Evolutionary conservation across 2,329 filamentous ascomycete species (phyloP), one percentile per base, ranked within the genome.

Genomic region (Verticillium zaregamsianum): DNA sequence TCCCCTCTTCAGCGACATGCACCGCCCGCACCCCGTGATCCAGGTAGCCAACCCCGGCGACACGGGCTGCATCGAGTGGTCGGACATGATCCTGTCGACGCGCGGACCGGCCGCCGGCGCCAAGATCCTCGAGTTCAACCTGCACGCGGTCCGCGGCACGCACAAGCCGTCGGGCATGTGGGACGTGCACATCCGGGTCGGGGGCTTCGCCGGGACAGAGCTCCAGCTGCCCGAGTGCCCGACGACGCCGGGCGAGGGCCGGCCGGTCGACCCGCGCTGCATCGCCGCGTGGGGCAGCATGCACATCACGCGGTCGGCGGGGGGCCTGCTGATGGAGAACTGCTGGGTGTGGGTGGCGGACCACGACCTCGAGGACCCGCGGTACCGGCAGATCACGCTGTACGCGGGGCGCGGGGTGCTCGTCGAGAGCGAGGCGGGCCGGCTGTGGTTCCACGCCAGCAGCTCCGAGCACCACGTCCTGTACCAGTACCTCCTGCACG

Each of bases 161-260:
- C 69, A 69, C 14, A 81, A 67, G 59, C 79, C 81, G 15, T 77
- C 77, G 8, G 86, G 85, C 5, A 81, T 90, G 74, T 94, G 90
- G 90, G 91, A 93, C 70, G 85, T 90, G 12, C 90, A 94, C 74
- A 85, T 90, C 70, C 87, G 91, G 66, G 83, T 93, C 58, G 90
- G 90, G 65, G 91, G 90, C 3, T 87, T 86, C 59, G 84, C 86
- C 1, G 90, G 90, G 39, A 91, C 90, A 17, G 78, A 87, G 49
- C 81, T 92, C 8, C 86, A 90, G 71, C 83, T 86, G 59, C 79
- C 83, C 68, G 82, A 79, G 58, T 90, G 88, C 73, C 73, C 80
- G 63, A 88, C 87, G 71, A 66, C 75, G 52, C 63, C 78, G 59
- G 60, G 69, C 63, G 31, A 40, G 6, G 49, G 37, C 1, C n/a